These are phyloP conservation scores for Ascomycota sp. DNA, from an alignment of 2,329 filamentous ascomycete genomes.

Conservation along the genomic window DNA sequence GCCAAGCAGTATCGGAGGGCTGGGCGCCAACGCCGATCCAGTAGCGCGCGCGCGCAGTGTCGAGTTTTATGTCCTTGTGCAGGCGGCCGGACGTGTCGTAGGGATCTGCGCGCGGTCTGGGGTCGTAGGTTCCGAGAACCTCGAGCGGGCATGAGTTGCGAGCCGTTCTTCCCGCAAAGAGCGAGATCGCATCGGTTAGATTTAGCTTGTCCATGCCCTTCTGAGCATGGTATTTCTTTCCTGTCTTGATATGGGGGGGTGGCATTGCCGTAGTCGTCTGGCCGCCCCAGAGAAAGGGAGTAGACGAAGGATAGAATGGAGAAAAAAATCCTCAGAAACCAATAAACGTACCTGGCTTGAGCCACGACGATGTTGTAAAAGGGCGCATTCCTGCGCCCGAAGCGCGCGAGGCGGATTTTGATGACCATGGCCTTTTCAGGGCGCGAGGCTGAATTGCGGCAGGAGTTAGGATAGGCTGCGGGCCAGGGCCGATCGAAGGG, in stretches of 20 bases:
- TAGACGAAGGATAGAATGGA: neutral
- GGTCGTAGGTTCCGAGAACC: constrained; percentile 67
- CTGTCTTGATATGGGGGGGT: no score
- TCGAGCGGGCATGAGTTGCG: constrained; percentile 79
- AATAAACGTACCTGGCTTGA: constrained; percentile 53
- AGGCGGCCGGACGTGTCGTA: constrained; percentile 43
- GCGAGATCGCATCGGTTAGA: neutral
- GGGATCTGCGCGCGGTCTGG: constrained; percentile 39
- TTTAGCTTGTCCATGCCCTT: no score
- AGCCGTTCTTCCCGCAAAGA: constrained; percentile 43
- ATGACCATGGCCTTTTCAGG: constrained; percentile 49
- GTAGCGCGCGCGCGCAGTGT: constrained; percentile 64
- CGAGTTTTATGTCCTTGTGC: constrained; percentile 83
- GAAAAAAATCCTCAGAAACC: no score
- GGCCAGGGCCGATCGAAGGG: no score
- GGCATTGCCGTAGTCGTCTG: neutral
- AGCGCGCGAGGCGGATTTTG: constrained; percentile 81
- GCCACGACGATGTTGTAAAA: constrained; percentile 96
- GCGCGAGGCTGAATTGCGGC: no score
- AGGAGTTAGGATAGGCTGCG: no score
- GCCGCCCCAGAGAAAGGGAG: neutral
- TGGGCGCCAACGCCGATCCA: constrained; percentile 96
- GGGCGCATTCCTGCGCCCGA: constrained; percentile 70
- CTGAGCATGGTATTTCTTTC: no score
- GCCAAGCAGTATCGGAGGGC: constrained; percentile 77